Evolutionary conservation across 768 basidiomycete species (phyloP).

Genomic region (Boletus vermiculosoides): DNA sequence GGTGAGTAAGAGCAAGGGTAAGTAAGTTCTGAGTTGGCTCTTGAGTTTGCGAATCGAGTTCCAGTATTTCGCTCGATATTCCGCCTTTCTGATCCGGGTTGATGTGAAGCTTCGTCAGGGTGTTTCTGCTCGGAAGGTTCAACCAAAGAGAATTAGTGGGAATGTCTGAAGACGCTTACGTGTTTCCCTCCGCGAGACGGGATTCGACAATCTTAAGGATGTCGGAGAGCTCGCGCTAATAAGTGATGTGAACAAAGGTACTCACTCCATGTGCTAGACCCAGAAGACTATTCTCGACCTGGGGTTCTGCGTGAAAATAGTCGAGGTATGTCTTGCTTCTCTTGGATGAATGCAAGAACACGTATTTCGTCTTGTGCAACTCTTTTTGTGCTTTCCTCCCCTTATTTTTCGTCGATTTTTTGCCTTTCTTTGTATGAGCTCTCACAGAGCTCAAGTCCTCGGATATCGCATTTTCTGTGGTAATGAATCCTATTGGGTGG

Average conservation of each 20-base stretch:
- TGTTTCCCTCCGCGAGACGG: slow-evolving; percentile 10
- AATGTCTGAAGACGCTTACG: slow-evolving; percentile 9
- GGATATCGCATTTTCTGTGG: slow-evolving; percentile 44
- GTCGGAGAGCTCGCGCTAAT: neutral
- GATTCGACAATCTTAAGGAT: slow-evolving; percentile 10
- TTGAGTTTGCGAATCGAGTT: slow-evolving; percentile 39
- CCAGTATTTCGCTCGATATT: slow-evolving; percentile 4
- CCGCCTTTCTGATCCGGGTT: neutral
- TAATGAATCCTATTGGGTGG: slow-evolving; percentile 53
- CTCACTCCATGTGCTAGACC: slow-evolving; percentile 59
- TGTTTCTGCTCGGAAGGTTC: slow-evolving; percentile 3
- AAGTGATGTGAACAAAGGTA: neutral
- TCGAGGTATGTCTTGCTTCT: slow-evolving; percentile 51
- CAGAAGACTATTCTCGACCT: slow-evolving; percentile 58
- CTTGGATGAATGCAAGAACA: slow-evolving; percentile 52
- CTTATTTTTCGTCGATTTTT: slow-evolving; percentile 43
- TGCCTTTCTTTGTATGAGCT: slow-evolving; percentile 39
- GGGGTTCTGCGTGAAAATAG: slow-evolving; percentile 64
- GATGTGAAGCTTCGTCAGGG: neutral
- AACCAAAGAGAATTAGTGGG: neutral
- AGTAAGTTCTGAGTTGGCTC: slow-evolving; percentile 36
- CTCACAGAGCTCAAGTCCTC: slow-evolving; percentile 50
- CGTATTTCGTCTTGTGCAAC: slow-evolving; percentile 54
- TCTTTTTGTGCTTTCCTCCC: slow-evolving; percentile 45
- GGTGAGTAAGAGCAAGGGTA: slow-evolving; percentile 13